Percentiles rank a stretch among this genome's conserved stretches.
Evolutionary conservation across 108 stramenopile genomes (phyloP).

Genomic region (Pseudonitzschia pungens): DNA sequence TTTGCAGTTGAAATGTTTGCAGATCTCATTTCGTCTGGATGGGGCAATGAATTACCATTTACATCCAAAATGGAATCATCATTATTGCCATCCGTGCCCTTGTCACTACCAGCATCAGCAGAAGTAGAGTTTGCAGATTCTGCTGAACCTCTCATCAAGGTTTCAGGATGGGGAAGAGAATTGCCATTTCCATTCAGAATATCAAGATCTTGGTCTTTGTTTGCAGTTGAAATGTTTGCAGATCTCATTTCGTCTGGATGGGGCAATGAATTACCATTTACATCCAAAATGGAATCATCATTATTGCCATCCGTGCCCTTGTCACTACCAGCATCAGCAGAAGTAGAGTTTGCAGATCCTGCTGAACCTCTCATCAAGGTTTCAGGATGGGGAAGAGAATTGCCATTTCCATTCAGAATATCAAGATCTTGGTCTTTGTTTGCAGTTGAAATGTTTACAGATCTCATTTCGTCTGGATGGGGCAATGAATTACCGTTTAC

Average conservation of each 20-base stretch:
- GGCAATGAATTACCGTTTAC: slow-evolving; percentile 1
- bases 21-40: not conserved
- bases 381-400: not conserved
- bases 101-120: not conserved
- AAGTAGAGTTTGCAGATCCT: not conserved
- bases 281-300: not conserved
- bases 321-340: no score
- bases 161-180: slow-evolving; percentile 2
- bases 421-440: not conserved
- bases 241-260: not conserved
- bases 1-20: not conserved
- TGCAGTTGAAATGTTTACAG: not conserved
- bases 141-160: not conserved
- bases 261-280: not conserved
- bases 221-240: not conserved
- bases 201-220: not conserved
- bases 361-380: not conserved
- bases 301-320: not conserved
- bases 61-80: not conserved
- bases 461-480: not conserved
- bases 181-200: not conserved
- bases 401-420: not conserved
- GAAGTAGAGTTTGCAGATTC: not conserved
- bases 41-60: slow-evolving; percentile 1
- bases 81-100: not conserved